phyloP scores from a whole-genome alignment of 2,329 filamentous ascomycete species.

The Fusarium sp. region DNA sequence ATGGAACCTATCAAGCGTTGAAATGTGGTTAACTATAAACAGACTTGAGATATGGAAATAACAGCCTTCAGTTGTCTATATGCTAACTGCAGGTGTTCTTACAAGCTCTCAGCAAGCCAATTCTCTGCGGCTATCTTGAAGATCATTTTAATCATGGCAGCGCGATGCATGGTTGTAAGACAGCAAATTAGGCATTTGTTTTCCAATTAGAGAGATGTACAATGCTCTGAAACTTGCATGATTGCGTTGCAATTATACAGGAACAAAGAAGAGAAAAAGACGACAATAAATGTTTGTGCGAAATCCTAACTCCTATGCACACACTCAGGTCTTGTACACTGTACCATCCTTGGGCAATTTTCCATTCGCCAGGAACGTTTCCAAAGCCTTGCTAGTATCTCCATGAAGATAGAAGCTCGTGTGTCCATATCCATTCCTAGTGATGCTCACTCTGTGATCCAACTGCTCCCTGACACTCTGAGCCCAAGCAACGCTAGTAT shows the following conservation, averaged over 20 bases:
- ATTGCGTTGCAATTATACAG: not conserved
- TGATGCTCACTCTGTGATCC: constrained; percentile 35
- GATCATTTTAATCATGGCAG: too few species aligned
- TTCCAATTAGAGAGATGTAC: not conserved
- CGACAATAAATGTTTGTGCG: not conserved
- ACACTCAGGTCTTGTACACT: constrained; percentile 26
- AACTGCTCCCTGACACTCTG: constrained; percentile 36
- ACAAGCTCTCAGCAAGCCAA: too few species aligned
- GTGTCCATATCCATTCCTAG: constrained; percentile 39
- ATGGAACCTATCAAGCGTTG: not conserved
- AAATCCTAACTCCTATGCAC: too few species aligned
- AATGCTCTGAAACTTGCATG: not conserved
- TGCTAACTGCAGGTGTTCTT: too few species aligned
- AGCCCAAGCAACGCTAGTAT: constrained; percentile 33
- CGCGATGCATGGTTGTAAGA: not conserved
- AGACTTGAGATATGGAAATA: not conserved
- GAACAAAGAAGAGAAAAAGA: not conserved
- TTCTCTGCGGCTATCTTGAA: too few species aligned
- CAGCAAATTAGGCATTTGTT: not conserved
- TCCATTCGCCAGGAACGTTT: constrained; percentile 33
- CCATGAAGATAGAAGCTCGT: constrained; percentile 35
- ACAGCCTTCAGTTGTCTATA: not conserved
- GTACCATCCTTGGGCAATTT: constrained; percentile 37
- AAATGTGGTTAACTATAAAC: not conserved
- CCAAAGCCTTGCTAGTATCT: constrained; percentile 37